These are phyloP conservation scores for Aotearoamyces nothofagi DNA, from an alignment of 2,329 filamentous ascomycete genomes.

Conservation along the genomic window DNA sequence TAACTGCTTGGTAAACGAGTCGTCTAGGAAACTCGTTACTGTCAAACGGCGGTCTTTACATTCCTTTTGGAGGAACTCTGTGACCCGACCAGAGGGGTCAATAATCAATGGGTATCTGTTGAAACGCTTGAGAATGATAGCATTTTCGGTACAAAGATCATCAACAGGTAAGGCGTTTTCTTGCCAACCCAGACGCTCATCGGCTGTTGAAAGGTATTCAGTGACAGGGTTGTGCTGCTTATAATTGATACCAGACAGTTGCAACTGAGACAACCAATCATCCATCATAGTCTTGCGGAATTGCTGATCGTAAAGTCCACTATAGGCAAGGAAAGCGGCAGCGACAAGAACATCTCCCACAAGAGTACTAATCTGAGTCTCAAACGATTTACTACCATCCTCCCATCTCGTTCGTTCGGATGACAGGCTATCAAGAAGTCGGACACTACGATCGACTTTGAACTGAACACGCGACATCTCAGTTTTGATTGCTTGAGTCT, in stretches of 20 bases:
- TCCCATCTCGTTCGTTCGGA: constrained; percentile 93
- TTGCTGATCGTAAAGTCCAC: constrained; percentile 92
- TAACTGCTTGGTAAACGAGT: constrained; percentile 94
- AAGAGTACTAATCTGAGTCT: constrained; percentile 92
- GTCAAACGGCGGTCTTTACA: constrained; percentile 87
- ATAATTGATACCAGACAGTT: constrained; percentile 82
- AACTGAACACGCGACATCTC: constrained; percentile 95
- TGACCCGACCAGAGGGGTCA: constrained; percentile 87
- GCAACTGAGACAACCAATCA: constrained; percentile 89
- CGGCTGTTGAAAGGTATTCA: constrained; percentile 90
- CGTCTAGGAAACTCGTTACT: constrained; percentile 94
- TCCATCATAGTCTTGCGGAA: constrained; percentile 97
- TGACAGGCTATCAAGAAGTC: constrained; percentile 84
- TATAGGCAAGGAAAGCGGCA: constrained; percentile 94
- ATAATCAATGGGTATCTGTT: constrained; percentile 98
- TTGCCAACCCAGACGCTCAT: constrained; percentile 91
- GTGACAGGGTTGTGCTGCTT: constrained; percentile 91
- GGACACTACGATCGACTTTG: constrained; percentile 94
- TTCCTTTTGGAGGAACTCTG: constrained; percentile 89
- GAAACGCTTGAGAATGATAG: constrained; percentile 93
- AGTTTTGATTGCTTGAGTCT: constrained; percentile 91
- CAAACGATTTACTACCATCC: constrained; percentile 92
- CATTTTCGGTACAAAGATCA: constrained; percentile 96
- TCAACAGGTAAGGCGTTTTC: constrained; percentile 87
- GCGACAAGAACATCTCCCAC: constrained; percentile 92